Base-by-base conservation (phyloP, 805 yeast genomes). In the Blastobotrys parvus region DNA sequence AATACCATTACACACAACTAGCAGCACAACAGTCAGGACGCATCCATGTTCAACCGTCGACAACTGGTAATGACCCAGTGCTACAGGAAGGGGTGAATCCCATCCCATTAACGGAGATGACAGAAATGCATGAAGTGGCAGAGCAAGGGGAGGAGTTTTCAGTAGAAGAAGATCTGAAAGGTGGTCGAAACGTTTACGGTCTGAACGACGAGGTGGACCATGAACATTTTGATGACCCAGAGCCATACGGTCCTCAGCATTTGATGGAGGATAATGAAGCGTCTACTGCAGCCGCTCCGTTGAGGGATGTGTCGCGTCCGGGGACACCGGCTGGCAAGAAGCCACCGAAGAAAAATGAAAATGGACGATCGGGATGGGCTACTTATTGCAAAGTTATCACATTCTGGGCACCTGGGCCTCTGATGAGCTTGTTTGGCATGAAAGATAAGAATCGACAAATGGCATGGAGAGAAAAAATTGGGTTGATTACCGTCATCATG, bases 401-500 rank as follows among this genome's bases (percentile, higher is more conserved):
- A 0, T 87, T 87, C 61, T 90, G 96, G 92, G 94, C 94, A 2
- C 95, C 97, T 1, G 75, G 82, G 2, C 80, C 88, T 0, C 49
- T 87, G 27, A 64, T 88, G 54, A 67, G 66, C 35, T 61, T 84
- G 35, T 82, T 77, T 62, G 97, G 97, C 2, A 72, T 90, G 73
- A 73, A 74, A 27, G 78, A 82, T 17, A 77, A 78, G 52, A 89
- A 80, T 35, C 77, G 95, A 46, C 97, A 89, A 59, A 77, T 78
- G 69, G 97, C 97, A 0, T 92, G 98, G 98, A 75, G 98, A 57
- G 98, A 92, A 58, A 90, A 90, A 58, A 82, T 89, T 43, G 97
- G 87, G 1, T 70, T 92, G 35, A 69, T 90, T 35, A 72, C 92
- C 1, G 71, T 88, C 43, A 88, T 90, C 53, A 50, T 82, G 16